Percentiles rank a stretch among this genome's conserved stretches.
phyloP scores from a whole-genome alignment of 2,329 filamentous ascomycete species.

The Pseudogymnoascus sp. region DNA sequence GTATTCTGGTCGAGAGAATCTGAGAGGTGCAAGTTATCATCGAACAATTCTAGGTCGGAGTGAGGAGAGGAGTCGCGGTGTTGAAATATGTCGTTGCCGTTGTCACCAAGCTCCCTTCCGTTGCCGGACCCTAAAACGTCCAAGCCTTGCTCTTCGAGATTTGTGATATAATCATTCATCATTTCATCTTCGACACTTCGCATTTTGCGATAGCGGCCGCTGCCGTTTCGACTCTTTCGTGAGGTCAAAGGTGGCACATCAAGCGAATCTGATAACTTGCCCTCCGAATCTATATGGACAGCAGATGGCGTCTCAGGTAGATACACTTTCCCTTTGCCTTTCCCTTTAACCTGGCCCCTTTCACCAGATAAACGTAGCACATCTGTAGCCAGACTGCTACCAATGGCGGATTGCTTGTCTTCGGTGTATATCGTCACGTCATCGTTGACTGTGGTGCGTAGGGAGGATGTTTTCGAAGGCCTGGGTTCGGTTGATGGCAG shows the following conservation, averaged over 20 bases:
- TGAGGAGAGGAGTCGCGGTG: background rate
- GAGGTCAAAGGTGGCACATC: background rate
- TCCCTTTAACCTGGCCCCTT: background rate
- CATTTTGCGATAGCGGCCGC: background rate
- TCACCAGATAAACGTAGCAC: background rate
- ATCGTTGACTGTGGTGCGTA: background rate
- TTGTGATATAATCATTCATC: constrained; percentile 5
- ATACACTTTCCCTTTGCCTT: background rate
- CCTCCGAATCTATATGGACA: background rate
- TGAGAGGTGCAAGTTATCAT: background rate
- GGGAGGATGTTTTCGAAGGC: background rate
- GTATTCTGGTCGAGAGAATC: constrained; percentile 27
- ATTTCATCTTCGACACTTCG: background rate
- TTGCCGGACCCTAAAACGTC: constrained; percentile 1
- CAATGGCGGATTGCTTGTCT: background rate
- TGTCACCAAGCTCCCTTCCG: constrained; percentile 5
- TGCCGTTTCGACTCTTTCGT: background rate
- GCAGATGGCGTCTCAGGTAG: background rate
- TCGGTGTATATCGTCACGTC: background rate
- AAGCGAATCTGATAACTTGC: background rate
- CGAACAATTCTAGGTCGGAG: background rate
- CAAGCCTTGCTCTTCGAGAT: background rate
- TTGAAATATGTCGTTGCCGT: constrained; percentile 12
- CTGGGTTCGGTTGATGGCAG: background rate
- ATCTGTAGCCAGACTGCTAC: background rate